Conservation (phyloP, 2,329 filamentous ascomycete species). For the Diplodia corticola region DNA sequence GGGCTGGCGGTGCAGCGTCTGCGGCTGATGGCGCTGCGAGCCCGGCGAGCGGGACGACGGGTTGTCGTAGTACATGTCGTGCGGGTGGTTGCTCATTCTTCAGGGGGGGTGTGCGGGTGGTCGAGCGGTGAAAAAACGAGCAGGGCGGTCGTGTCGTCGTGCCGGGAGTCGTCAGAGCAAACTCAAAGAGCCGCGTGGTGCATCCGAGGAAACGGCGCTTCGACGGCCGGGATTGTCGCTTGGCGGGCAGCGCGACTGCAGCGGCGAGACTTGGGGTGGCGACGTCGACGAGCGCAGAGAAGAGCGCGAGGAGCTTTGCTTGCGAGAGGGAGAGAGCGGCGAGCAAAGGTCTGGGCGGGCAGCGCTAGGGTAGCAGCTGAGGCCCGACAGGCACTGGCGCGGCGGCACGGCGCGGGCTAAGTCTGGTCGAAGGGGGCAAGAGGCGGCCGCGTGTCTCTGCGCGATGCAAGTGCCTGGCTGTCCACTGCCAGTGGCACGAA, state of each 20-base stretch:
- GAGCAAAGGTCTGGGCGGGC: constrained; percentile 4
- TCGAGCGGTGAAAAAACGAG: constrained; percentile 19
- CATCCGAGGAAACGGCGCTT: constrained; percentile 18
- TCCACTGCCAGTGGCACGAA: constrained; percentile 2
- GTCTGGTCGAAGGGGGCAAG: constrained; percentile 1
- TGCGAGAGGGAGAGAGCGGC: not conserved
- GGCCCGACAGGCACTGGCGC: constrained; percentile 13
- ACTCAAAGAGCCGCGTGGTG: constrained; percentile 19
- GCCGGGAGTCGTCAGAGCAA: constrained; percentile 18
- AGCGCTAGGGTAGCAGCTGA: constrained; percentile 13
- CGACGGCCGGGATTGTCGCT: constrained; percentile 6
- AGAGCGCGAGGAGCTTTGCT: not conserved
- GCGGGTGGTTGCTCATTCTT: constrained; percentile 28
- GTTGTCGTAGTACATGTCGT: constrained; percentile 75
- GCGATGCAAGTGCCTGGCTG: not conserved
- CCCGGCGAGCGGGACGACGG: constrained; percentile 70
- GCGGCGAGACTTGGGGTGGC: not conserved
- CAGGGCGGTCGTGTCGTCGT: constrained; percentile 17
- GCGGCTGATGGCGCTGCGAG: constrained; percentile 66
- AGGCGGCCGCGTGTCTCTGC: constrained; percentile 16
- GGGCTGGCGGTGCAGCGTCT: constrained; percentile 67
- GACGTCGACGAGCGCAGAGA: constrained; percentile 2
- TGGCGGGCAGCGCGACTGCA: not conserved
- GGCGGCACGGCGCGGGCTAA: constrained; percentile 15
- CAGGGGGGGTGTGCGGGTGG: constrained; percentile 5